phyloP scores from a whole-genome alignment of 768 basidiomycete species.

The Collybia sp. region DNA sequence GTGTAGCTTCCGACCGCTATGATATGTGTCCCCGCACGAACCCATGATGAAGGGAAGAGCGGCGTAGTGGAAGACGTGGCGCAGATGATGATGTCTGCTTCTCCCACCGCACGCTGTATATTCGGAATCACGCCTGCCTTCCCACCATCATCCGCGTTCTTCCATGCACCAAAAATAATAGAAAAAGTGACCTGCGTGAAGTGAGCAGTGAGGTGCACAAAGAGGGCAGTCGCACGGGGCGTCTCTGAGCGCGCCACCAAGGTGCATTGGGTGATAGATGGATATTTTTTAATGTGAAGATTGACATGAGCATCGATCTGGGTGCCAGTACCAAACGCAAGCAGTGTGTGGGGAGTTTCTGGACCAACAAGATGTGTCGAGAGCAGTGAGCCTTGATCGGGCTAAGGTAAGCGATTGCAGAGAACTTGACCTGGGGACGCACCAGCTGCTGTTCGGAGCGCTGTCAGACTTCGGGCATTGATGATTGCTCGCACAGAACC shows the following conservation, averaged over 20 bases:
- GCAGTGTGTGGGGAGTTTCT: slow-evolving; percentile 33
- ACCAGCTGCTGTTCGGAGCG: slow-evolving; percentile 82
- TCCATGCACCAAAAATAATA: slow-evolving; percentile 8
- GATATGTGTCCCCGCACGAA: slow-evolving; percentile 59
- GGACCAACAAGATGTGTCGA: slow-evolving; percentile 53
- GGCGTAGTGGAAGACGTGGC: slow-evolving; percentile 71
- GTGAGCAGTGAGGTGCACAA: slow-evolving; percentile 12
- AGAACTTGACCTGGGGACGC: slow-evolving; percentile 5
- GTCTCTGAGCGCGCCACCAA: slow-evolving; percentile 61
- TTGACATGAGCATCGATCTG: slow-evolving; percentile 65
- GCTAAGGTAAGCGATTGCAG: not conserved
- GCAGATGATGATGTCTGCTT: slow-evolving; percentile 61
- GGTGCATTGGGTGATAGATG: slow-evolving; percentile 46
- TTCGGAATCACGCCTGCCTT: not conserved
- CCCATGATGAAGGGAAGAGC: slow-evolving; percentile 65
- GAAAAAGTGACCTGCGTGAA: slow-evolving; percentile 20
- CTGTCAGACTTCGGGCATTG: slow-evolving; percentile 75
- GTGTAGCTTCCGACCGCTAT: slow-evolving; percentile 82
- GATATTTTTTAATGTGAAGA: slow-evolving; percentile 54
- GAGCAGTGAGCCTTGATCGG: slow-evolving; percentile 55
- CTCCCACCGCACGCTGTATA: slow-evolving; percentile 22
- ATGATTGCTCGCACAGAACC: slow-evolving; percentile 72
- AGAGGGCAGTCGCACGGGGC: slow-evolving; percentile 38
- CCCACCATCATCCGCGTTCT: slow-evolving; percentile 5
- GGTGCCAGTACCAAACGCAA: slow-evolving; percentile 71